phyloP scores from a whole-genome alignment of 2,329 filamentous ascomycete species.

The Phaeosphaeria sp. region DNA sequence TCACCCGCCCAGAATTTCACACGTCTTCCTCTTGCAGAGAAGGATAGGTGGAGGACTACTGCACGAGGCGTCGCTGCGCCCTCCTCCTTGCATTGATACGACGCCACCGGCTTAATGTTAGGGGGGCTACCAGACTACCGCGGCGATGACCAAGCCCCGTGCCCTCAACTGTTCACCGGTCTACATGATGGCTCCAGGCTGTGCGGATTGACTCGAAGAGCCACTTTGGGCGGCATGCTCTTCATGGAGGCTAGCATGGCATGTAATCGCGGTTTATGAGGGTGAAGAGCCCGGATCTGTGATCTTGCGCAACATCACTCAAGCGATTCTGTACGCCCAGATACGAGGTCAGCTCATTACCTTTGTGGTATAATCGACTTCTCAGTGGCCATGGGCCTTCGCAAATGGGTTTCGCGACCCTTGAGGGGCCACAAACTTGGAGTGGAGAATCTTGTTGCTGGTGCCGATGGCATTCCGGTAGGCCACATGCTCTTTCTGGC shows the following conservation, averaged over 20 bases:
- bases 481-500: not conserved
- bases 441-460: conserved; percentile 39
- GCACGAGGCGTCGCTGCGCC: not conserved
- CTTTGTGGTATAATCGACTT: too few species aligned
- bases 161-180: conserved; percentile 21
- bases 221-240: not conserved
- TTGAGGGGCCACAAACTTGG: conserved; percentile 39
- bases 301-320: not conserved
- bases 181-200: conserved; percentile 8
- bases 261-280: not conserved
- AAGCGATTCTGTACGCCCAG: too few species aligned
- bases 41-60: not conserved
- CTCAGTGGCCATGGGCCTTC: conserved; percentile 30
- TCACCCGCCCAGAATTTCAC: too few species aligned
- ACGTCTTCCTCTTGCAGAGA: not conserved
- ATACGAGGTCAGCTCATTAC: too few species aligned
- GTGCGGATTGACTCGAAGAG: conserved; percentile 6
- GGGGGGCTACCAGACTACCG: not conserved
- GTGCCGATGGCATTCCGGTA: conserved; percentile 42
- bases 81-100: not conserved
- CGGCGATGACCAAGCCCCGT: not conserved
- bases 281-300: too few species aligned
- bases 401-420: conserved; percentile 40
- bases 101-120: not conserved
- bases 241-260: conserved; percentile 28